Conservation (phyloP, 129 eudicot species). For the Centella asiatica region DNA sequence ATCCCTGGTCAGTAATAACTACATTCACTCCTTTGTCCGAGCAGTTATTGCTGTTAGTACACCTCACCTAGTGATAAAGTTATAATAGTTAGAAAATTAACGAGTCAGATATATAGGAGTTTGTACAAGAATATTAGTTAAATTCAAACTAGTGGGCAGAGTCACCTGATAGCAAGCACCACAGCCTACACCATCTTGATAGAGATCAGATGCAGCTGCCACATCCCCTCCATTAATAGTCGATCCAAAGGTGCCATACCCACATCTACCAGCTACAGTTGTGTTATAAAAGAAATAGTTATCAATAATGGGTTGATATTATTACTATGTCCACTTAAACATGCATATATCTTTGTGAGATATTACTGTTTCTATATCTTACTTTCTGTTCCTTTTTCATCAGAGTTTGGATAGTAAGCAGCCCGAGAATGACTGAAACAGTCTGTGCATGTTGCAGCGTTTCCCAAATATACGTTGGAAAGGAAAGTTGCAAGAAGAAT, state of each 20-base stretch:
- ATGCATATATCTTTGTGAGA: background rate
- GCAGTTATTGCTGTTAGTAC: conserved; percentile 56
- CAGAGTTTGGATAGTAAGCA: conserved; percentile 61
- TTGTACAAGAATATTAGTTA: background rate
- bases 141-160: background rate
- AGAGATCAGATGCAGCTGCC: conserved; percentile 68
- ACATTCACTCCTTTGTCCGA: conserved; percentile 64
- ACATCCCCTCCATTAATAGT: conserved; percentile 68
- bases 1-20: conserved; percentile 80
- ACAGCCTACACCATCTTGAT: conserved; percentile 69
- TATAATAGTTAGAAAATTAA: no score
- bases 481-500: conserved; percentile 29
- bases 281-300: background rate
- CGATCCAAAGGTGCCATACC: conserved; percentile 67
- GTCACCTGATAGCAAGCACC: conserved; percentile 84
- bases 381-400: conserved; percentile 78
- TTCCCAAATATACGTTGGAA: conserved; percentile 23
- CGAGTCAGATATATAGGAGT: no score
- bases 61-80: conserved; percentile 43
- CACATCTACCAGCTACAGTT: conserved; percentile 62
- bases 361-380: conserved; percentile 17
- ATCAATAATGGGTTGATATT: conserved; percentile 7
- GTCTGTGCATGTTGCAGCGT: conserved; percentile 37
- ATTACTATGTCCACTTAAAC: background rate
- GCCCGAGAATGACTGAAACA: conserved; percentile 64